phyloP scores from a whole-genome alignment of 1,284 basidiomycete species.

The Paramarasmius palmivorus region DNA sequence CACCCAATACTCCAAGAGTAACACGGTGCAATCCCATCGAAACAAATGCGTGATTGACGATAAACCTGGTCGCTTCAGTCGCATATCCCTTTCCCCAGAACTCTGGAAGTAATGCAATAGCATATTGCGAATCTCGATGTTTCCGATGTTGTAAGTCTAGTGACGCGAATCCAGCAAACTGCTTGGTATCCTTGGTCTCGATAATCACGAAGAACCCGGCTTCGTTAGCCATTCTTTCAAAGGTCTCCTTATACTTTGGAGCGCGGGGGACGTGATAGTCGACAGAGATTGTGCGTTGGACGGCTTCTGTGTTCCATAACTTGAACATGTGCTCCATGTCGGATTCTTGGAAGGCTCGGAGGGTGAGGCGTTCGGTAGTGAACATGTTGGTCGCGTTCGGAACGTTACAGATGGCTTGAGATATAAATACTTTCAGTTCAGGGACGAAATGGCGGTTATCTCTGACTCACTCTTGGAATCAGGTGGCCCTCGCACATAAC shows the following conservation, averaged over 20 bases:
- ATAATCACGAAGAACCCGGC: slow-evolving; percentile 34
- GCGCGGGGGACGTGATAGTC: slow-evolving; percentile 26
- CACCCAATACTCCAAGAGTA: slow-evolving; percentile 27
- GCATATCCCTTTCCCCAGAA: slow-evolving; percentile 34
- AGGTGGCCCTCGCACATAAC: no score
- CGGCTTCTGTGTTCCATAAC: slow-evolving; percentile 34
- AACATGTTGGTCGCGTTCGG: background rate
- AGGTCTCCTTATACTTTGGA: slow-evolving; percentile 23
- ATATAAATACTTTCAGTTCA: no score
- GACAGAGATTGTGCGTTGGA: slow-evolving; percentile 30
- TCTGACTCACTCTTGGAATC: no score
- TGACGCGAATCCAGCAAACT: slow-evolving; percentile 36
- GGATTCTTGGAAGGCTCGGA: slow-evolving; percentile 29
- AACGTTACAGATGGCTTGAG: no score
- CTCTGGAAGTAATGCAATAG: slow-evolving; percentile 24
- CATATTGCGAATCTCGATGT: slow-evolving; percentile 29
- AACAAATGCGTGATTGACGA: slow-evolving; percentile 32
- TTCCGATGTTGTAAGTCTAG: slow-evolving; percentile 28
- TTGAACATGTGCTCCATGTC: slow-evolving; percentile 33
- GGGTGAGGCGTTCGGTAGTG: slow-evolving; percentile 26
- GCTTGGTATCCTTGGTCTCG: slow-evolving; percentile 23
- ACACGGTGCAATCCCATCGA: slow-evolving; percentile 29
- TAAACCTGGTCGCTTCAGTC: slow-evolving; percentile 28
- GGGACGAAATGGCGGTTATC: no score
- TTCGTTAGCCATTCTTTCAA: slow-evolving; percentile 28